Base-by-base conservation (phyloP, 1,139 yeast species). In the Taiozyma onychis region DNA sequence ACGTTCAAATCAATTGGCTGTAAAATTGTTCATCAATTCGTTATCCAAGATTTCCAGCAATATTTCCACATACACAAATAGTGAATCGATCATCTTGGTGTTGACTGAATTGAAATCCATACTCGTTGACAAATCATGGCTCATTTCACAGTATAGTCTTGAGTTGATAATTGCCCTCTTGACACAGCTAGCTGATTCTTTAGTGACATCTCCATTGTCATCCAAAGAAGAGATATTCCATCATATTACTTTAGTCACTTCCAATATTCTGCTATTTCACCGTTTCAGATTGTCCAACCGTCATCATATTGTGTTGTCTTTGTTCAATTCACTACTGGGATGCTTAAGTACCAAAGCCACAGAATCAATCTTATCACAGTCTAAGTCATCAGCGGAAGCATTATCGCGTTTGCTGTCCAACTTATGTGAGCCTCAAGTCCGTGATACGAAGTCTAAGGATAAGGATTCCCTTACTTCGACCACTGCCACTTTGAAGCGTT, bases 261-360 rank as follows among this genome's bases (percentile, higher is more conserved):
- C 91, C 0, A 74, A 72, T 34, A 68, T 86, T 2, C 66, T 90
- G 13, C 69, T 88, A 27, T 77, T 78, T 62, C 95, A 89, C 58
- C 76, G 97, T 49, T 80, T 72, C 62, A 79, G 91, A 59, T 69
- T 89, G 34, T 72, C 83, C 0, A 81, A 85, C 34, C 80, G 97
- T 63, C 83, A 87, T 60, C 96, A 89, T 63, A 61, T 89, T 43
- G 58, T 89, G 3, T 70, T 80, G 18, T 63, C 73, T 5, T 66
- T 76, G 0, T 72, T 85, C 49, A 70, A 75, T 14, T 65, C 77
- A 1, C 68, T 84, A 45, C 65, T 89, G 60, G 74, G 69, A 43
- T 66, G 73, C 2, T 61, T 83, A 26, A 68, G 81, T 1, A 63
- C 49, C 56, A 11, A 45, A 41, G 6, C 45, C 39, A 6, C 57